A percentile compares a stretch with the other conserved stretches of the same genome.
phyloP scores from a whole-genome alignment of 208 protist genomes.

The Acanthamoeba sp. region DNA sequence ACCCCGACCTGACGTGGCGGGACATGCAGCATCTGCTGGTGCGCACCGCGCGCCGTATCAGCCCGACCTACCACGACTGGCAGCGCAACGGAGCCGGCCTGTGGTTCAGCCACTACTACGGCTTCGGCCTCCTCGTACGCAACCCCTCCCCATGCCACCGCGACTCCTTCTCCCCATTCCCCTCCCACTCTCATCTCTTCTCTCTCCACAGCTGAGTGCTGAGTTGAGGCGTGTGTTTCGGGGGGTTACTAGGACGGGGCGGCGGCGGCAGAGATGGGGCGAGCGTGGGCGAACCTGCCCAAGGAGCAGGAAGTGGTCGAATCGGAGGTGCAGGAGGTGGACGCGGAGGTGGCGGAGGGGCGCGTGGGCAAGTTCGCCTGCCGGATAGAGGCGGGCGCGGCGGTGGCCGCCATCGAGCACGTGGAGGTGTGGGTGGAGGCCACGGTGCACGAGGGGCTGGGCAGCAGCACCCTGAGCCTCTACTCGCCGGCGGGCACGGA shows the following conservation, averaged over 20 bases:
- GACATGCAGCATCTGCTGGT: constrained; percentile 82
- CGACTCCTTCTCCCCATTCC: not conserved
- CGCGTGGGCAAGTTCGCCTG: not conserved
- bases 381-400: not conserved
- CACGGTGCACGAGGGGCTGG: constrained; percentile 20
- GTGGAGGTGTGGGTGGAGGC: constrained; percentile 48
- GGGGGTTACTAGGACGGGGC: not conserved
- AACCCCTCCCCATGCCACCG: too few relatives aligned
- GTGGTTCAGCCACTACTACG: constrained; percentile 59
- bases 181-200: too few relatives aligned
- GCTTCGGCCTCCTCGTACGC: constrained; percentile 64
- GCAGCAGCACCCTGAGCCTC: not conserved
- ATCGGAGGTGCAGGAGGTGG: constrained; percentile 15
- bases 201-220: too few relatives aligned
- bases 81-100: constrained; percentile 60
- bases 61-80: constrained; percentile 29
- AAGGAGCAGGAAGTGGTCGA: constrained; percentile 6
- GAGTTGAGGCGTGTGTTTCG: too few relatives aligned
- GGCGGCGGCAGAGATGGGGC: not conserved
- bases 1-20: constrained; percentile 77
- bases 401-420: constrained; percentile 13
- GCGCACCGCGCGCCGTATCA: not conserved
- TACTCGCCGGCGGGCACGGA: constrained; percentile 39
- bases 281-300: not conserved
- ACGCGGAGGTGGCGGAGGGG: not conserved